These are phyloP conservation scores for Calonectria fujianensis DNA, from an alignment of 2,329 filamentous ascomycete genomes.

Conservation along the genomic window DNA sequence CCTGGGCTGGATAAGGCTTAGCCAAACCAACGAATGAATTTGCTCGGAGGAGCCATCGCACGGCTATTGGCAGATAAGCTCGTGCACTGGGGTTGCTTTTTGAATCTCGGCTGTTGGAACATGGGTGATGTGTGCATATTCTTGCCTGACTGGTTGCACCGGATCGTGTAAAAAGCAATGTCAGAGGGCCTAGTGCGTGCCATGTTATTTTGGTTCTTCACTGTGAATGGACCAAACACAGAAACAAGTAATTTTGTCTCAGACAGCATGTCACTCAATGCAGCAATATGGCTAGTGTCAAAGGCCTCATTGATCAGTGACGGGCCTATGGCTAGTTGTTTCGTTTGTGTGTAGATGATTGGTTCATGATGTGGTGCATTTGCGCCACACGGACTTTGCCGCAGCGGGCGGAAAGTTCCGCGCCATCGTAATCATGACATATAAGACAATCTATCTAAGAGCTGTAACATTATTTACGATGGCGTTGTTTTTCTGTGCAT, in stretches of 20 bases:
- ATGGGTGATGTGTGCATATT: not conserved
- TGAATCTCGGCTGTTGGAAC: not conserved
- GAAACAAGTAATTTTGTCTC: not conserved
- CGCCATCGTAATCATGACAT: not conserved
- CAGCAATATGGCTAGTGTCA: not conserved
- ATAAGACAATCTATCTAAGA: too few relatives aligned
- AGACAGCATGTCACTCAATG: not conserved
- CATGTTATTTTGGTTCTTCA: not conserved
- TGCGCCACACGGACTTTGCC: not conserved
- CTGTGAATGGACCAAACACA: too few relatives aligned
- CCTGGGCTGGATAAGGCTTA: not conserved
- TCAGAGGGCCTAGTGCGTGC: too few relatives aligned
- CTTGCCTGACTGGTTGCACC: not conserved
- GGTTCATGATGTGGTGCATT: conserved; percentile 1
- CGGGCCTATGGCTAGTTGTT: not conserved
- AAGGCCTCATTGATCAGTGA: not conserved
- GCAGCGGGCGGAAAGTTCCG: not conserved
- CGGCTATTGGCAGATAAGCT: not conserved
- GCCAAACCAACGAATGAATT: not conserved
- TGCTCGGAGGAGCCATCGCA: not conserved
- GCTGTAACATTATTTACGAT: too few relatives aligned
- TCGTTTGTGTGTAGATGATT: not conserved
- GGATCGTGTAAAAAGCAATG: not conserved
- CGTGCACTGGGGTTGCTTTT: not conserved
- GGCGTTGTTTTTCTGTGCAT: too few relatives aligned